These are phyloP conservation scores for Pyrus bretschneideri DNA, from an alignment of 306 rosid genomes.

Conservation along the genomic window DNA sequence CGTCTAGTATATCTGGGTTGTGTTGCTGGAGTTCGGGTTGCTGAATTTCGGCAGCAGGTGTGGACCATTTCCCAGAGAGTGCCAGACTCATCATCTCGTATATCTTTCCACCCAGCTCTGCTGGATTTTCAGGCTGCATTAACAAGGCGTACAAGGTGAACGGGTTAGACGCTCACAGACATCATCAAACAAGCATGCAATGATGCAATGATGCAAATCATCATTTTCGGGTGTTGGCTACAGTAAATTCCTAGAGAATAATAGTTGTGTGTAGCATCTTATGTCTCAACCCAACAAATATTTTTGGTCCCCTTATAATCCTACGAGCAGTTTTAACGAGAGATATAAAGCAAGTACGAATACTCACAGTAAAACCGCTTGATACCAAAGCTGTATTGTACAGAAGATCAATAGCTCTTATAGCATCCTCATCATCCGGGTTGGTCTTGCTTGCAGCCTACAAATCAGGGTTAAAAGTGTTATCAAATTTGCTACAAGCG, in stretches of 20 bases:
- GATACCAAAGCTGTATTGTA: constrained; percentile 95
- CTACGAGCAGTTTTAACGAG: not conserved
- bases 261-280: not conserved
- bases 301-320: not conserved
- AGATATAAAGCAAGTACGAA: not conserved
- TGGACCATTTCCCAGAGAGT: constrained; percentile 64
- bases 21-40: constrained; percentile 20
- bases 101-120: constrained; percentile 87
- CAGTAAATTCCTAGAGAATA: not conserved
- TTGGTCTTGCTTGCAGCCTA: constrained; percentile 74
- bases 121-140: constrained; percentile 96
- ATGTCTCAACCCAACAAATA: not conserved
- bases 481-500: not conserved
- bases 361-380: constrained; percentile 81
- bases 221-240: not conserved
- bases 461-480: constrained; percentile 4
- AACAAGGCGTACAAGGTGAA: constrained; percentile 5
- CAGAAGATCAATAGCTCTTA: constrained; percentile 84
- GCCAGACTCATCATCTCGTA: constrained; percentile 95
- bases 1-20: constrained; percentile 18
- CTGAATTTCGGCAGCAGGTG: constrained; percentile 30
- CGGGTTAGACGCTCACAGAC: not conserved
- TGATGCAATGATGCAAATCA: not conserved
- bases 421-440: constrained; percentile 77
- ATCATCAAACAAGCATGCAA: not conserved